Evolutionary conservation across 1,139 yeast species (phyloP).

Genomic region (Eremothecium sinecaudum): DNA sequence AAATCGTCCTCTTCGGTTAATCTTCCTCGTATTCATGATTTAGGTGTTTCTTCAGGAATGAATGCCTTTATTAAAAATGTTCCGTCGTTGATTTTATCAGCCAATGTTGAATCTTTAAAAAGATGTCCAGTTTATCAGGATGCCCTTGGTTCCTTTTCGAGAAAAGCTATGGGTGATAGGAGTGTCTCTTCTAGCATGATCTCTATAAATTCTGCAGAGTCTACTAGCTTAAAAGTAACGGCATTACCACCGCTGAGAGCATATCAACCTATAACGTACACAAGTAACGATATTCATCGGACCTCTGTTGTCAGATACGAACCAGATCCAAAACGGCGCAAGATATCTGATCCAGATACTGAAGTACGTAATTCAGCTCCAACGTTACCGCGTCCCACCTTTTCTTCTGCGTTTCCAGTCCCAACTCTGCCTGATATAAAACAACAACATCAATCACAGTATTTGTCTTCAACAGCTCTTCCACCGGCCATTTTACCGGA

Average conservation of each 20-base stretch:
- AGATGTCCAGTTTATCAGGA: constrained; percentile 32
- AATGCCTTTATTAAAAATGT: constrained; percentile 23
- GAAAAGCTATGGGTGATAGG: too few relatives aligned
- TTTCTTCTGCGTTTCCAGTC: background rate
- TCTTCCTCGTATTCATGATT: constrained; percentile 19
- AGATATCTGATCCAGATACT: background rate
- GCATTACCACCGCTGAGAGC: constrained; percentile 24
- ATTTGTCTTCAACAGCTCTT: too few relatives aligned
- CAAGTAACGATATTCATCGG: constrained; percentile 20
- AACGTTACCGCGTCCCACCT: too few relatives aligned
- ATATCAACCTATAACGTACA: constrained; percentile 30
- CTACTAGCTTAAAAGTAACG: background rate
- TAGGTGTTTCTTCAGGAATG: constrained; percentile 23
- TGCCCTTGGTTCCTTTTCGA: constrained; percentile 28
- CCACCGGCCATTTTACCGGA: too few relatives aligned
- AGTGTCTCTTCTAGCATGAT: too few relatives aligned
- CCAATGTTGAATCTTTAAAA: constrained; percentile 27
- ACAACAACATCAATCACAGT: too few relatives aligned
- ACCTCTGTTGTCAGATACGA: constrained; percentile 2
- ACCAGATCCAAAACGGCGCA: background rate
- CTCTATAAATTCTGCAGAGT: constrained; percentile 10
- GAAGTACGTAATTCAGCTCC: too few relatives aligned
- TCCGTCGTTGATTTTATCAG: constrained; percentile 25
- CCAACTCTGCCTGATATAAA: too few relatives aligned
- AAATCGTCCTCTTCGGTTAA: constrained; percentile 9